Base-by-base conservation (phyloP, 2,329 filamentous ascomycete species). In the Talaromyces sp. region DNA sequence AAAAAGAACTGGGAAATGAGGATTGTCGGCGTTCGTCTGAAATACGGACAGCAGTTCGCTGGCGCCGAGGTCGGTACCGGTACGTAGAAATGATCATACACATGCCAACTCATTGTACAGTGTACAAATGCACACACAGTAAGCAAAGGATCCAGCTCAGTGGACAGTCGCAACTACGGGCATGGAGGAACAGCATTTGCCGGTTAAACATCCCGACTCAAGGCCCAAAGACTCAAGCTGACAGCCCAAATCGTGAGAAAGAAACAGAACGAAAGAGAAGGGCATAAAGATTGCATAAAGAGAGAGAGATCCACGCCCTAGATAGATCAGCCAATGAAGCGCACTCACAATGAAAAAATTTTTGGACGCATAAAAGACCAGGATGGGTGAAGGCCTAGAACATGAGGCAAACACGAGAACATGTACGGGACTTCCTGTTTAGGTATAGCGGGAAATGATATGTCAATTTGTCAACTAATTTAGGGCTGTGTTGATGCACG, bases 361-460 rank as follows among this genome's bases (percentile, higher is more conserved):
- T 25, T 10, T 36, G 5, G 22, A 15, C 10, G n/a, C 51, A 34
- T 54, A 19, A 56, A 25, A 56, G 53, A 36, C 29, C 29, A 34
- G 51, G 51, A 36, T 54, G 22, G 7, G 22, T 5, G 19, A 49
- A 49, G 43, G 59, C 34, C 59, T 62, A 54, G 60, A 62, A 43
- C 60, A 43, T 25, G 17, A 56, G 53, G 53, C 53, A 56, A 15
- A 56, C 31, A 25, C 29, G 29, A 25, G 53, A 15, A 19, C 6
- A 49, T 34, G 58, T n/a, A 61, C 47, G 60, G 60, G 34, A 62
- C 13, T 62, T 17, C 60, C n/a, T 29, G 38, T 31, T 51, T 17
- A 6, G 47, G 60, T 13, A 40, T 38, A 51, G 59, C 31, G 31
- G 31, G n/a, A 1, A 2, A 1, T 22, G 29, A 54, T 7, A 22